These are phyloP conservation scores for Dichomitus squalens DNA, from an alignment of 1,284 basidiomycete genomes.

Conservation along the genomic window DNA sequence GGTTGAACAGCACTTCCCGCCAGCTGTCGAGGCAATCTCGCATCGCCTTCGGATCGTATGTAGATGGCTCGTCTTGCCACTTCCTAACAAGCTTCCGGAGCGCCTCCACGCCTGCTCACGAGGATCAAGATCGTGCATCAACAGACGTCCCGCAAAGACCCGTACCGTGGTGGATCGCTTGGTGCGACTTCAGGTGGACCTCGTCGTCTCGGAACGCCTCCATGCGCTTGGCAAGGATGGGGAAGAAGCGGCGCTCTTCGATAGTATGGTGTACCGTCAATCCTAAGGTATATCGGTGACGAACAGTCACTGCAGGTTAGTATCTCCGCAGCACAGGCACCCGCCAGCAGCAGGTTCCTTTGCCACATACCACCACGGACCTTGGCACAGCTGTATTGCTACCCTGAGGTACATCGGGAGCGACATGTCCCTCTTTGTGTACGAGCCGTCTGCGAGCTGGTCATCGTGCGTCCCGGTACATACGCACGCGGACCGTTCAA, in stretches of 20 bases:
- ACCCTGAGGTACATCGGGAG: conserved; percentile 30
- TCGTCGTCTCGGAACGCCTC: conserved; percentile 56
- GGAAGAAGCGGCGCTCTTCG: conserved; percentile 67
- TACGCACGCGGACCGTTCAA: background rate
- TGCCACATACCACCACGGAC: conserved; percentile 3
- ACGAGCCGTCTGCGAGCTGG: conserved; percentile 36
- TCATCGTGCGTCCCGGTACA: background rate
- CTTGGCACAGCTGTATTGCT: conserved; percentile 26
- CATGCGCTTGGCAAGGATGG: conserved; percentile 63
- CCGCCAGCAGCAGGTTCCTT: background rate
- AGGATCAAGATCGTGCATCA: background rate
- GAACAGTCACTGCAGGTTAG: background rate
- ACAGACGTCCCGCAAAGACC: background rate
- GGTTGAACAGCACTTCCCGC: conserved; percentile 63
- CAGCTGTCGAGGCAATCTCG: conserved; percentile 63
- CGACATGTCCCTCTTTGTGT: conserved; percentile 30
- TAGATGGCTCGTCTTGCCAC: conserved; percentile 48
- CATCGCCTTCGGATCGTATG: conserved; percentile 61
- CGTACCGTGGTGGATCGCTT: conserved; percentile 66
- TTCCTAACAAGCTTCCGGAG: conserved; percentile 51
- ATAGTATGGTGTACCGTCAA: conserved; percentile 71
- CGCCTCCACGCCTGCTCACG: conserved; percentile 51
- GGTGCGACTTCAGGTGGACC: conserved; percentile 62
- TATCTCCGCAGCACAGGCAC: background rate
- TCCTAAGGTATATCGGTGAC: conserved; percentile 30